Evolutionary conservation across 345 rosid genomes (phyloP).

Genomic region (Brassica carinata): DNA sequence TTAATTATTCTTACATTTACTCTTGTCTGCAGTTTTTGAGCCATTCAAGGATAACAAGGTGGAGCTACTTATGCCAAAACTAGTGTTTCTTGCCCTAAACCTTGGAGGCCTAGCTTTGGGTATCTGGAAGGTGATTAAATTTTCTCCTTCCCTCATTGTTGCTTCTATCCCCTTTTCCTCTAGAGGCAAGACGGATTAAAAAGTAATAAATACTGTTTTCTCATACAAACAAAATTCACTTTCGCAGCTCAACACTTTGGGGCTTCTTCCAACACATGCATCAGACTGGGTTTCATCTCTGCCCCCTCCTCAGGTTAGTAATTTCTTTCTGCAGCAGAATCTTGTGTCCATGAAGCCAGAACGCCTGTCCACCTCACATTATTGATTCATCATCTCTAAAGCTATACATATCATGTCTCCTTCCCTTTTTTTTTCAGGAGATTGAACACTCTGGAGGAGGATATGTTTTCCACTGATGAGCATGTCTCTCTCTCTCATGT

Average conservation of each 20-base stretch:
- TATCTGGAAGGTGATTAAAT: conserved; percentile 83
- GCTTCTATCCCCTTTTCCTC: neutral
- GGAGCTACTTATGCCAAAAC: conserved; percentile 86
- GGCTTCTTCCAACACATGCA: conserved; percentile 98
- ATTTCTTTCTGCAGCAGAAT: neutral
- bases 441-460: conserved; percentile 96
- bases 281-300: conserved; percentile 99
- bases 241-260: conserved; percentile 91
- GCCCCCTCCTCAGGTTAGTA: conserved; percentile 87
- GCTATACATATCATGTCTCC: neutral
- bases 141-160: neutral
- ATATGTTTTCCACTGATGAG: conserved; percentile 46
- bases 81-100: conserved; percentile 90
- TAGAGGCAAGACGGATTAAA: neutral
- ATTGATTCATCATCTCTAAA: conserved; percentile 1
- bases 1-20: neutral
- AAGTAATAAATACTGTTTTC: neutral
- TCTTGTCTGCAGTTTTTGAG: conserved; percentile 76
- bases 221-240: conserved; percentile 25
- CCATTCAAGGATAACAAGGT: conserved; percentile 94
- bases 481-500: conserved; percentile 1
- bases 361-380: neutral
- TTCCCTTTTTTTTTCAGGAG: conserved; percentile 55
- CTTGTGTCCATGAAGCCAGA: neutral
- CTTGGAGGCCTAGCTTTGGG: conserved; percentile 93